Base-by-base conservation (phyloP, 2,329 filamentous ascomycete genomes). In the Arthrobotrys sinensis region DNA sequence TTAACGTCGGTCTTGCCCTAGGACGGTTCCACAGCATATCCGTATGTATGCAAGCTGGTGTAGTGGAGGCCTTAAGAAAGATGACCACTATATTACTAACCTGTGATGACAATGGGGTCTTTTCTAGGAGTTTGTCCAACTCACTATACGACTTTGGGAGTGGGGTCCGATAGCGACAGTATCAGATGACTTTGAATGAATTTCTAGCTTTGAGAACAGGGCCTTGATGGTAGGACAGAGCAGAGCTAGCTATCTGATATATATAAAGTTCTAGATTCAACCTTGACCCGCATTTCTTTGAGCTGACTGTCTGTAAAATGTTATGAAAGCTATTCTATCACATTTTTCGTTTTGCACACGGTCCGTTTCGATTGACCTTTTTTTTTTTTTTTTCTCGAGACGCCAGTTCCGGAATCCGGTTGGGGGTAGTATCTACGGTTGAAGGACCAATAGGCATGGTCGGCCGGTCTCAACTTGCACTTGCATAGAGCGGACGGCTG, bases 21-120 rank as follows among this genome's bases (percentile, higher is more conserved):
- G 52, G 40, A 36, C 53, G 34, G 71, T 76, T 76, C 21, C 71
- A 76, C 71, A 76, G 28, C 71, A 76, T 69, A 69, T 63, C 34
- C 34, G 21, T 38, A 38, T 50, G 32, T 40, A 64, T 46, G 71
- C 36, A 69, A 11, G n/a, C 11, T 48, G 38, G 16, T 19, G 36
- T 52, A 34, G 12, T 21, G 45, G 28, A 43, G 53, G 28, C 12
- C 24, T 53, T 16, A 40, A n/a, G 8, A 62, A 40, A 34, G 38
- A 24, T 16, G 57, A 63, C 24, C 12, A 32, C 21, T n/a, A 28
- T 43, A 19, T 21, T 16, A 69, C 64, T 70, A 50, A 77, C 65
- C 72, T 70, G n/a, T 28, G 34, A n/a, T 24, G 8, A 10, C 6
- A 11, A 24, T 16, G 34, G 10, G 16, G 32, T 12, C 11, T 19